These are phyloP conservation scores for Leccinum variicolor DNA, from an alignment of 768 basidiomycete species.

Conservation along the genomic window DNA sequence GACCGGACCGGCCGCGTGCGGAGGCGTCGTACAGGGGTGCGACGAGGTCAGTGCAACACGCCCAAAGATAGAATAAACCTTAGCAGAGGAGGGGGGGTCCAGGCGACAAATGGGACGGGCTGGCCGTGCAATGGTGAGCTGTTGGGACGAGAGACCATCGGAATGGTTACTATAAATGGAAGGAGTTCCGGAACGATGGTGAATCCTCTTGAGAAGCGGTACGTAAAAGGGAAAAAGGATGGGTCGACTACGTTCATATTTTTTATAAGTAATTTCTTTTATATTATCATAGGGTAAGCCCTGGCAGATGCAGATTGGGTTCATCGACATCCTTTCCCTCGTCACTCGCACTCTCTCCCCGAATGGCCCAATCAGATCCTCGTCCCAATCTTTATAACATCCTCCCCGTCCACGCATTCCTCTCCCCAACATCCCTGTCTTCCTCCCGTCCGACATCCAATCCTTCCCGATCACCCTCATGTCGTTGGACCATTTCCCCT, in stretches of 20 bases:
- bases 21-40: not conserved
- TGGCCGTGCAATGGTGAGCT: too few relatives aligned
- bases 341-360: not conserved
- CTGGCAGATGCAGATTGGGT: conserved; percentile 19
- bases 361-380: conserved; percentile 26
- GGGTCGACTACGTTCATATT: not conserved
- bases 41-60: not conserved
- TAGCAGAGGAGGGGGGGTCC: not conserved
- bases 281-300: not conserved
- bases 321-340: conserved; percentile 7
- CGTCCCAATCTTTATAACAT: conserved; percentile 25
- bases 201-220: conserved; percentile 20
- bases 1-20: not conserved
- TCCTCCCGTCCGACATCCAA: conserved; percentile 5
- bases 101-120: not conserved
- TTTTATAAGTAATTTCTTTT: not conserved
- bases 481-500: conserved; percentile 33
- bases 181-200: conserved; percentile 1
- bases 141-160: not conserved
- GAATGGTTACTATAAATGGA: conserved; percentile 5
- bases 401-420: conserved; percentile 9
- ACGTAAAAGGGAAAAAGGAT: conserved; percentile 16
- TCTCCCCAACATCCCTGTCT: conserved; percentile 1
- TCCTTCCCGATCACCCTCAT: conserved; percentile 14
- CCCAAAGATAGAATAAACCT: conserved; percentile 3